Percentiles rank a stretch among this genome's conserved stretches.
These are phyloP conservation scores for Sanghuangporus weigelae DNA, from an alignment of 1,284 basidiomycete species.

Conservation along the genomic window DNA sequence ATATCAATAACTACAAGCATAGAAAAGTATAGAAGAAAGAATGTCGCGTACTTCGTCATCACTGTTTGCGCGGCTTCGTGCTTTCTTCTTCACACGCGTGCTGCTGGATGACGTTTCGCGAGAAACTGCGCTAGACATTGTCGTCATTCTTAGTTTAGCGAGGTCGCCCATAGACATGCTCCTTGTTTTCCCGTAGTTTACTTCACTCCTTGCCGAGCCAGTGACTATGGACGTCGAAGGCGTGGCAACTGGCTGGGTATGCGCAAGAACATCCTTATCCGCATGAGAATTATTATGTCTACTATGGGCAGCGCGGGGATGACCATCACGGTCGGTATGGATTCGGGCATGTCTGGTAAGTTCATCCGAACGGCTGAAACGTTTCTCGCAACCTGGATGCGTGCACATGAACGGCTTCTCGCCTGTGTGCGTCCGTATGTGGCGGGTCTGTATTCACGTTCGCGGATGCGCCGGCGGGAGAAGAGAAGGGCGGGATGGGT, in stretches of 20 bases:
- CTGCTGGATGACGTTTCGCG: conserved; percentile 6
- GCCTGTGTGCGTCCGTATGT: conserved; percentile 97
- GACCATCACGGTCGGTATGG: conserved; percentile 58
- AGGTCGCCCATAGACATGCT: conserved; percentile 26
- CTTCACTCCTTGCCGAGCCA: background rate
- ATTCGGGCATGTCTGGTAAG: conserved; percentile 95
- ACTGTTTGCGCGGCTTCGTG: conserved; percentile 68
- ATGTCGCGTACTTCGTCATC: conserved; percentile 62
- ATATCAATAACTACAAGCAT: conserved; percentile 22
- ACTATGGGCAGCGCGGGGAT: background rate
- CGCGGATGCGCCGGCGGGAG: background rate
- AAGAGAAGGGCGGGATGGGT: background rate
- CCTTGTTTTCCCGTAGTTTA: conserved; percentile 9
- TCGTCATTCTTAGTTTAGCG: conserved; percentile 26
- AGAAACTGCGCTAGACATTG: conserved; percentile 15
- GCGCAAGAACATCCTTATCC: background rate
- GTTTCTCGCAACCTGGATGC: conserved; percentile 94
- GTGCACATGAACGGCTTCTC: conserved; percentile 96
- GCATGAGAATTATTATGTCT: background rate
- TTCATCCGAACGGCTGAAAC: conserved; percentile 96
- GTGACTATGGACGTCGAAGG: background rate
- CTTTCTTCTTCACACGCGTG: conserved; percentile 60
- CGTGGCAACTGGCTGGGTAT: background rate
- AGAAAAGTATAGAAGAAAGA: conserved; percentile 14
- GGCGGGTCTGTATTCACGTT: conserved; percentile 70